Percentiles rank a stretch among this genome's conserved stretches.
Evolutionary conservation across 164 flowering plant species (phyloP).

Genomic region (Liquidambar formosana): DNA sequence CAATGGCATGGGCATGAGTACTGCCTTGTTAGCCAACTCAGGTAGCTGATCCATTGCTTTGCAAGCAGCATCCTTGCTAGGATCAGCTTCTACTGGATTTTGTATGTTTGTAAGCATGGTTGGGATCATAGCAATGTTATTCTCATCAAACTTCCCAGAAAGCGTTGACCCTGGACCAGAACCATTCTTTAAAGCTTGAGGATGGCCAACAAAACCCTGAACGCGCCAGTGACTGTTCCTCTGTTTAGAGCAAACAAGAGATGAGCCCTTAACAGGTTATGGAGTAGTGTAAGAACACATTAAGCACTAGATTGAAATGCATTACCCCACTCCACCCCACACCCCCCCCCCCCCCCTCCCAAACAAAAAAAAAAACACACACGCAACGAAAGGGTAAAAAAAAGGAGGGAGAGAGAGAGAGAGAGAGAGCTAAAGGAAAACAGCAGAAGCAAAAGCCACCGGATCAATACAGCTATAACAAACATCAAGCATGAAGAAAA

Average conservation of each 20-base stretch:
- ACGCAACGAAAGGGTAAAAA: too few species aligned
- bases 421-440: too few species aligned
- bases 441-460: too few species aligned
- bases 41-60: conserved; percentile 48
- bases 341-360: too few species aligned
- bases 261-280: neutral
- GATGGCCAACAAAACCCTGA: conserved; percentile 51
- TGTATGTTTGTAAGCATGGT: conserved; percentile 48
- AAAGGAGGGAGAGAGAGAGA: too few species aligned
- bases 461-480: too few species aligned
- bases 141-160: conserved; percentile 70
- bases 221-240: conserved; percentile 79
- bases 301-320: neutral
- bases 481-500: too few species aligned
- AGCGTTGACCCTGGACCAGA: conserved; percentile 49
- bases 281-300: neutral
- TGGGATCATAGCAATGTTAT: conserved; percentile 34
- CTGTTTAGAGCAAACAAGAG: conserved; percentile 36
- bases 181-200: conserved; percentile 53
- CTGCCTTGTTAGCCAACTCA: conserved; percentile 42
- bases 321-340: neutral
- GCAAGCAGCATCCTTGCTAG: conserved; percentile 35
- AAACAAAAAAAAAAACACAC: too few species aligned
- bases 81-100: conserved; percentile 48
- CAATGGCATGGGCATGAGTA: conserved; percentile 39